Base-by-base conservation (phyloP, 2,329 filamentous ascomycete species). In the Blastomyces gilchristii region DNA sequence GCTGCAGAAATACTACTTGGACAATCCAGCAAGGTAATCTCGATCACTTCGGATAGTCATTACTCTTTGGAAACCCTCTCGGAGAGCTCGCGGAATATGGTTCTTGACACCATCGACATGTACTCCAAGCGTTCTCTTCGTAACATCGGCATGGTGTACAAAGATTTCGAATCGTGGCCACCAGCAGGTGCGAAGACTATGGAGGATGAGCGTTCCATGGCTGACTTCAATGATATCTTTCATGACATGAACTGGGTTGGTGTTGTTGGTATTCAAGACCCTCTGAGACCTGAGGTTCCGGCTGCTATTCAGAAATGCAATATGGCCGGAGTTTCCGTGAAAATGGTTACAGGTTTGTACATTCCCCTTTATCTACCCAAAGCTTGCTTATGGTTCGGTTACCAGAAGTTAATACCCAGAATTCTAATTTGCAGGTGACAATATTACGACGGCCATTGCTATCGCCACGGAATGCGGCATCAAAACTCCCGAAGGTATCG, bases 391-490 rank as follows among this genome's bases (percentile, higher is more conserved):
- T 25, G 11, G 6, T 25, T 28, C 28, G n/a, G n/a, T 41, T 11
- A 37, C 22, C 31, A n/a, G 52, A 43, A 39, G 16, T 41, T 43
- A 52, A 57, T 28, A 28, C 18, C 52, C 14, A n/a, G 14, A 14
- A 53, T 49, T 18, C 16, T 50, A 31, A 12, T 18, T 39, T 61
- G 34, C 9, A 69, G 69, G 85, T 68, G 87, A 90, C 73, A 90
- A 90, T 69, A 78, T 89, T 65, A 79, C 85, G 25, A 91, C 88
- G 28, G 88, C 87, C 9, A 84, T 83, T 60, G 88, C 88, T 2
- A 91, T 91, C 68, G 87, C 88, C 1, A 81, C 78, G 9, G 86
- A 91, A 64, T 91, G 88, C 66, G 88, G 88, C 59, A 89, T 91
- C 73, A 81, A 81, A 22, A 80, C 78, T 3, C 73, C 77, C 57